Evolutionary conservation across 768 basidiomycete species (phyloP), one percentile per base, ranked within the genome.

Genomic region (Cyclocybe aegerita): DNA sequence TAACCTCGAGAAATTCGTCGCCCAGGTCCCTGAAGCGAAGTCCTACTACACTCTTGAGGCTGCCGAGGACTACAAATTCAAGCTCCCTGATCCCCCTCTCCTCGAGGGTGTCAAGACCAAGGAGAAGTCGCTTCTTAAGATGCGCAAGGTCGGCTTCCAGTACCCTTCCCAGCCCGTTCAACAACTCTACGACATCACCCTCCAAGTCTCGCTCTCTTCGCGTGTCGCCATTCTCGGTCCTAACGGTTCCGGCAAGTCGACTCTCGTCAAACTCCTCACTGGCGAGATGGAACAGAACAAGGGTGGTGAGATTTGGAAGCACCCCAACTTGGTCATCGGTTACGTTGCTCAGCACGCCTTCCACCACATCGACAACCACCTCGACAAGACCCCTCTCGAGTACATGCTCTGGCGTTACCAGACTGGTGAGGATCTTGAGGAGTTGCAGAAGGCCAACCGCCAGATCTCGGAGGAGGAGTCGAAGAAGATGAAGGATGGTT

Each of bases 401-500:
- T 98, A 98, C 82, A 93, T 98, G 92, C 77, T 98, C 59, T 98
- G 95, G 95, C 94, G 95, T 75, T 98, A 97, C 85, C 95, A 98
- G 82, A 98, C 95, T 52, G 95, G 95, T 70, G 95, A 98, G 72
- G 95, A 98, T 79, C 73, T 97, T 68, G 95, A 98, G 76, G 95
- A 97, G 78, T 82, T 98, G 84, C 75, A 74, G 74, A 98, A 97
- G 83, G 93, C 91, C 50, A 85, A 71, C 70, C 89, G 93, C 58
- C 79, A 86, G 71, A 90, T 98, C 70, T 76, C 81, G 54, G 92
- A 88, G 48, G 93, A 90, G 68, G 95, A 98, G 71, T 72, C 76
- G 55, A 71, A 90, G 77, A 96, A 93, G 85, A 98, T 98, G 95
- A 91, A 95, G 80, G 95, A 98, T 62, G 95, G 95, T 29, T 80